Conservation (phyloP, 495 filamentous ascomycete species). For the Chaetomium cochliodes region DNA sequence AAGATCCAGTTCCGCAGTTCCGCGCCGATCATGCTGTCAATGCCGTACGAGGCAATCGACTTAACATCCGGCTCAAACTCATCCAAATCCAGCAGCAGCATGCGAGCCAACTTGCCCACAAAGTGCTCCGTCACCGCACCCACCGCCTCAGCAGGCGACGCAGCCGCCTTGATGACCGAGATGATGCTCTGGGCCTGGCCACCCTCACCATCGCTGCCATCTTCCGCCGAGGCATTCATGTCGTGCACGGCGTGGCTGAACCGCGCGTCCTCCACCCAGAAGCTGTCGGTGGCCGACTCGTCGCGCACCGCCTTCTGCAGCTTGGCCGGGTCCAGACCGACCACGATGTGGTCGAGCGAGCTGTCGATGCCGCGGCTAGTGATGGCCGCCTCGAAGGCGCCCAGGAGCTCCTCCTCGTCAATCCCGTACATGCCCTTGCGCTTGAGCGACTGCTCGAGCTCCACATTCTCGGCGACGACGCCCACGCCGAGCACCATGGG, state of each 20-base stretch:
- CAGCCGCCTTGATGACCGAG: not conserved
- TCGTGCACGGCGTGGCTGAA: slow-evolving; percentile 26
- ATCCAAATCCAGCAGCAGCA: slow-evolving; percentile 16
- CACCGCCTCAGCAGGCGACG: not conserved
- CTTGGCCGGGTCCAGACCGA: slow-evolving; percentile 37
- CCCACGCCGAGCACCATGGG: slow-evolving; percentile 43
- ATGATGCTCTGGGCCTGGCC: not conserved
- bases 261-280: slow-evolving; percentile 34
- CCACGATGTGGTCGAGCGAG: slow-evolving; percentile 28
- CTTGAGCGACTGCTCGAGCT: slow-evolving; percentile 38
- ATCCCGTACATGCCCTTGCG: slow-evolving; percentile 44
- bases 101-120: not conserved
- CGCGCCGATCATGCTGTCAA: slow-evolving; percentile 50
- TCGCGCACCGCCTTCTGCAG: slow-evolving; percentile 39
- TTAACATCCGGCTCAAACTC: slow-evolving; percentile 30
- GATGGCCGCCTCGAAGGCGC: slow-evolving; percentile 31
- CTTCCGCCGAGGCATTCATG: slow-evolving; percentile 19
- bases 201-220: slow-evolving; percentile 10
- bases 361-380: not conserved
- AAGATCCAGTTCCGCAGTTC: slow-evolving; percentile 52
- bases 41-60: slow-evolving; percentile 32
- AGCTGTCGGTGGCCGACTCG: slow-evolving; percentile 44
- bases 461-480: slow-evolving; percentile 40
- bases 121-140: not conserved
- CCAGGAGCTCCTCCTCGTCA: slow-evolving; percentile 39